These are phyloP conservation scores for Parasitella parasitica DNA, from an alignment of 371 early-diverging fungal genomes.

Conservation along the genomic window DNA sequence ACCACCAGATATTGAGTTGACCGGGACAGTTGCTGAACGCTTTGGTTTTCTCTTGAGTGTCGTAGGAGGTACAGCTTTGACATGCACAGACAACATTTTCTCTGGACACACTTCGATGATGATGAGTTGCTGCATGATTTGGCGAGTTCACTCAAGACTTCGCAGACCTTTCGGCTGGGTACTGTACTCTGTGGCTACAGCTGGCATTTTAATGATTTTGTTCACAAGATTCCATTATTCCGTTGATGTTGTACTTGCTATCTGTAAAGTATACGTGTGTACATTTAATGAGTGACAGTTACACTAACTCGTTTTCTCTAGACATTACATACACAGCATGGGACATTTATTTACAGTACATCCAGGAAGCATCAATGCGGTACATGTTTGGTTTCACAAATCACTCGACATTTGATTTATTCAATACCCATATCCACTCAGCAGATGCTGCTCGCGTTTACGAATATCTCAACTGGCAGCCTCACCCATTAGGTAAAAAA, in stretches of 20 bases:
- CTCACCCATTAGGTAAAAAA: conserved; percentile 26
- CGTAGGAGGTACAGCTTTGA: conserved; percentile 34
- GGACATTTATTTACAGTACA: conserved; percentile 33
- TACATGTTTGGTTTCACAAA: conserved; percentile 32
- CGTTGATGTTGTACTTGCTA: conserved; percentile 67
- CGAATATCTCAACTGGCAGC: conserved; percentile 37
- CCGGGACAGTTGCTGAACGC: conserved; percentile 26
- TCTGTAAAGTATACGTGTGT: conserved; percentile 45
- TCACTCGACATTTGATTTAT: conserved; percentile 28
- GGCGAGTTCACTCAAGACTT: conserved; percentile 62
- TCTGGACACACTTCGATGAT: conserved; percentile 73
- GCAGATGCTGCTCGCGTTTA: conserved; percentile 21
- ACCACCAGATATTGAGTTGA: conserved; percentile 33
- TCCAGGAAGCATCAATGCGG: conserved; percentile 30
- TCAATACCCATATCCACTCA: conserved; percentile 18
- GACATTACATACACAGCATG: conserved; percentile 38
- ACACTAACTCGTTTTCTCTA: conserved; percentile 7
- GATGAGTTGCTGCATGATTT: conserved; percentile 58
- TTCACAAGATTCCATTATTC: conserved; percentile 71
- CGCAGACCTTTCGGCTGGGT: conserved; percentile 47
- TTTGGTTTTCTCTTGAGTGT: conserved; percentile 29
- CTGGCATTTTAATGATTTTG: conserved; percentile 60
- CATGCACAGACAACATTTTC: conserved; percentile 77
- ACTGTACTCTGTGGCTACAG: conserved; percentile 48
- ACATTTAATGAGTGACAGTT: not conserved